Base-by-base conservation (phyloP, 2,329 filamentous ascomycete species). In the Dactylellina leptospora region DNA sequence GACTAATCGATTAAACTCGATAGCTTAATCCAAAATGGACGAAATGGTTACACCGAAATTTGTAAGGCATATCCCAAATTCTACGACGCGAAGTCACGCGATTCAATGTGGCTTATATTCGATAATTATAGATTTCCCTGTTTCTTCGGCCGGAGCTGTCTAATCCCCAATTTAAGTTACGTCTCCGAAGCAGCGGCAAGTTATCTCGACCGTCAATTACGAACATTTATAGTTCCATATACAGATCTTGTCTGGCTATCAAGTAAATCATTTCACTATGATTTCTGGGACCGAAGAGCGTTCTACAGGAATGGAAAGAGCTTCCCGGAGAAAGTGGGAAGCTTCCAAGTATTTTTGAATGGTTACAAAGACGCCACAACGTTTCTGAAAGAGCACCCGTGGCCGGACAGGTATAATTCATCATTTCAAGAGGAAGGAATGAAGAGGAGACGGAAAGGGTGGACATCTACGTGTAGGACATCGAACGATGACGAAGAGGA, bases 131-230 rank as follows among this genome's bases (percentile, higher is more conserved):
- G 76, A 28, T 97, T 99, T 76, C 95, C 95, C 6, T 99, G 96
- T 82, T 97, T 91, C 80, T 99, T 99, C 77, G 95, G 95, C 16
- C 85, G 95, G 77, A 93, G 93, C 47, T 97, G 92, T 78, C 86
- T 99, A 59, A 99, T 99, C 79, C 95, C 95, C 62, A 99, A 99
- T 78, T 84, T 99, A 53, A 97, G 93, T 60, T 99, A 99, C 79
- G 92, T 99, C 76, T 97, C 93, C 77, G 95, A 99, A 83, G 95
- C 95, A 16, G 95, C 95, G 16, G 95, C 95, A 33, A 99, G 97
- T 79, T 92, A 96, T 4, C 87, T 99, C 56, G 95, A 99, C 80
- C 88, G 86, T 75, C 92, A 96, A 78, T 83, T 99, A 53, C 89
- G 89, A 76, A 97, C 95, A 18, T 88, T 96, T 78, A 85, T 99